phyloP scores from a whole-genome alignment of 352 stramenopile species.

The Phytophthora constricta region DNA sequence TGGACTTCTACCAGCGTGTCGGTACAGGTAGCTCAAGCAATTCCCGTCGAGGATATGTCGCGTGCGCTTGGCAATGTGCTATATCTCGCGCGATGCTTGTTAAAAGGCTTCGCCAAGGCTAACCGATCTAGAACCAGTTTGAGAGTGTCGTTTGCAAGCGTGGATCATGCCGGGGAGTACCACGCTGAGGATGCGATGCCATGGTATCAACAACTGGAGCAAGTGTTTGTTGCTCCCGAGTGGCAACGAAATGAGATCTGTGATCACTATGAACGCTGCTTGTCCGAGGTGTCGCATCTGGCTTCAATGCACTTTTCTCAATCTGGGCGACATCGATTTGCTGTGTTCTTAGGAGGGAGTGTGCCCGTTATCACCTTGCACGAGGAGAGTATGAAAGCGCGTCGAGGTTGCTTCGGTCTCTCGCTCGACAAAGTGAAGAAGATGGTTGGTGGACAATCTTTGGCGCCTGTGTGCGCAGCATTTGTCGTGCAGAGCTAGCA shows the following conservation, averaged over 20 bases:
- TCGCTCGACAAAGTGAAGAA: slow-evolving; percentile 74
- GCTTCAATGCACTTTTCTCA: slow-evolving; percentile 80
- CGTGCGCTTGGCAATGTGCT: slow-evolving; percentile 69
- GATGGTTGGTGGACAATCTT: slow-evolving; percentile 81
- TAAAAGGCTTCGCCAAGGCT: slow-evolving; percentile 51
- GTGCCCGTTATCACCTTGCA: slow-evolving; percentile 64
- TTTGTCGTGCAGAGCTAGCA: slow-evolving; percentile 65
- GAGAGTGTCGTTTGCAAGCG: slow-evolving; percentile 14
- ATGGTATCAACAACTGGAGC: slow-evolving; percentile 68
- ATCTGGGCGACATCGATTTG: slow-evolving; percentile 75
- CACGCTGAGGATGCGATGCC: neutral
- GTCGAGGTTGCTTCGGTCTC: slow-evolving; percentile 66
- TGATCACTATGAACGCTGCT: slow-evolving; percentile 56
- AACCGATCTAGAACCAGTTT: slow-evolving; percentile 7
- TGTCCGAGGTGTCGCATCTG: slow-evolving; percentile 78
- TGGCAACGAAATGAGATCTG: slow-evolving; percentile 17
- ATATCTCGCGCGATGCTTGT: slow-evolving; percentile 71
- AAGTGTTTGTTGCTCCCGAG: slow-evolving; percentile 45
- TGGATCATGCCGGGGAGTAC: neutral
- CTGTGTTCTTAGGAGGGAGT: slow-evolving; percentile 81
- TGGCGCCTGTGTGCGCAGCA: slow-evolving; percentile 53
- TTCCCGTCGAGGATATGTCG: slow-evolving; percentile 68
- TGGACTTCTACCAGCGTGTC: slow-evolving; percentile 57
- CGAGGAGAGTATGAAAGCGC: slow-evolving; percentile 69
- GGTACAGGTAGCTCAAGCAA: slow-evolving; percentile 46